A percentile compares a stretch with the other conserved stretches of the same genome.
phyloP scores from a whole-genome alignment of 2,329 filamentous ascomycete genomes.

The Exserohilum rostratum region DNA sequence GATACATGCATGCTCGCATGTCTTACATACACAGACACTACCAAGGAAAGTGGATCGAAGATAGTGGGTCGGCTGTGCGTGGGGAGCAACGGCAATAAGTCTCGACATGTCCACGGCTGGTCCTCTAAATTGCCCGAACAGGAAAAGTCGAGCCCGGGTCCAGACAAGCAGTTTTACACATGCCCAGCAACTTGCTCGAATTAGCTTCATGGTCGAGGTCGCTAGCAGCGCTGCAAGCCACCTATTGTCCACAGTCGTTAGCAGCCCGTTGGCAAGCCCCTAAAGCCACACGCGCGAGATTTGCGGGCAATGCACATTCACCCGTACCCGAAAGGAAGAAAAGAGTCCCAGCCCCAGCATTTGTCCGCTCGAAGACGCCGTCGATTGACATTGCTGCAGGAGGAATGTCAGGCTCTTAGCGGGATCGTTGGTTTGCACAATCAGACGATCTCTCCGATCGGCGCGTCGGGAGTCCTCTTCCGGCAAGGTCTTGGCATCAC shows the following conservation, averaged over 20 bases:
- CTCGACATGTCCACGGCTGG: neutral
- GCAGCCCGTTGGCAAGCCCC: no score
- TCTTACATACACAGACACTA: no score
- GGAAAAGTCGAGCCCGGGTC: slow-evolving; percentile 1
- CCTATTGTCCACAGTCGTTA: neutral
- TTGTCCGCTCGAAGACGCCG: neutral
- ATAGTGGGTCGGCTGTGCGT: neutral
- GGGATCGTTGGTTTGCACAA: slow-evolving; percentile 5
- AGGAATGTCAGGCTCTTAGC: slow-evolving; percentile 6
- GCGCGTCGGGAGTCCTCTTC: slow-evolving; percentile 18
- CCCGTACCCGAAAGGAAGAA: neutral
- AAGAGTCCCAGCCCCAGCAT: neutral
- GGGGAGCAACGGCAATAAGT: neutral
- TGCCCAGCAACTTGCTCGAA: neutral
- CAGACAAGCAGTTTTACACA: neutral
- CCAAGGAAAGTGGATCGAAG: neutral
- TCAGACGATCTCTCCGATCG: slow-evolving; percentile 24
- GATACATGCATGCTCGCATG: neutral
- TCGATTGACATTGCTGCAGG: neutral
- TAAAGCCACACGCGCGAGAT: no score
- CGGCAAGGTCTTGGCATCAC: slow-evolving; percentile 29
- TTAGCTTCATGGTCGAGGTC: neutral
- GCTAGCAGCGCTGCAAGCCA: slow-evolving; percentile 12
- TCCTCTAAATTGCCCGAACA: neutral
- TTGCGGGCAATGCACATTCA: slow-evolving; percentile 12